Conservation (phyloP, 768 basidiomycete species). For the Crepidotus variabilis region DNA sequence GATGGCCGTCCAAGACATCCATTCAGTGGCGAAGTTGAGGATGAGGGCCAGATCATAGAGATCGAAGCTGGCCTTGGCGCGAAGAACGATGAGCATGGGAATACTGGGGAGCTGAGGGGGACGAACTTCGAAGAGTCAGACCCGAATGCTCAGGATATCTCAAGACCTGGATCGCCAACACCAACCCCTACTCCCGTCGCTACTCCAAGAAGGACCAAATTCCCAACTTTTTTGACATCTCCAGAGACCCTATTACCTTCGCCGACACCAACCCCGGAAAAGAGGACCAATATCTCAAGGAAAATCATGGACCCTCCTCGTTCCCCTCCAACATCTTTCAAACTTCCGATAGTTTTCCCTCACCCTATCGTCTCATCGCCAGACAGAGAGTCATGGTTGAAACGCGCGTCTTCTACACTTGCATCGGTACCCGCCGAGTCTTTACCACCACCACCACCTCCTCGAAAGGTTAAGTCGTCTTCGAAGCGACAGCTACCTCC, state of each 20-base stretch:
- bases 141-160: not conserved
- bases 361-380: not conserved
- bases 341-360: not conserved
- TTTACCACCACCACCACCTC: not conserved
- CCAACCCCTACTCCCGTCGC: not conserved
- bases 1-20: not conserved
- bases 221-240: not conserved
- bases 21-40: not conserved
- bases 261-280: not conserved
- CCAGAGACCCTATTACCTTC: not conserved
- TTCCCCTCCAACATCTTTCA: not conserved
- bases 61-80: not conserved
- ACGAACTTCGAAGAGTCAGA: too few species aligned
- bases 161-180: not conserved
- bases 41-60: not conserved
- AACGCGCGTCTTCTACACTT: not conserved
- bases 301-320: not conserved
- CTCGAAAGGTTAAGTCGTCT: not conserved
- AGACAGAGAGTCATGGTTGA: not conserved
- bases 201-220: not conserved
- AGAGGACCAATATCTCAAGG: not conserved
- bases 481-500: not conserved
- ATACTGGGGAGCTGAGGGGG: too few species aligned
- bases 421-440: not conserved
- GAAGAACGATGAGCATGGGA: too few species aligned